phyloP scores from a whole-genome alignment of 2,329 filamentous ascomycete species.

The Penicillium olsonii region DNA sequence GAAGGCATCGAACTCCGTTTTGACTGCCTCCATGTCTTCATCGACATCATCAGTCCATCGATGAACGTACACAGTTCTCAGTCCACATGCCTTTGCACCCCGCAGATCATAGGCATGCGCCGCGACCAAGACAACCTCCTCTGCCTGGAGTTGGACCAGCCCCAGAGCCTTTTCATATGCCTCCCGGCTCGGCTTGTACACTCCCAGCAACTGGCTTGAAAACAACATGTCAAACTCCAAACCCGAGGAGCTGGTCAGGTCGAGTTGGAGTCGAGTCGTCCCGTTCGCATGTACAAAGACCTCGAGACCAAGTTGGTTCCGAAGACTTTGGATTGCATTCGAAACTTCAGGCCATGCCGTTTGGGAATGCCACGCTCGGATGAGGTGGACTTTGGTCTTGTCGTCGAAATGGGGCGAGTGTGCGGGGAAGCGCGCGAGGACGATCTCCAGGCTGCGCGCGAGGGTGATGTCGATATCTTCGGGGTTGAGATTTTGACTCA shows the following conservation, averaged over 20 bases:
- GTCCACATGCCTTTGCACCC: slow-evolving; percentile 51
- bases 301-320: slow-evolving; percentile 39
- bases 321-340: slow-evolving; percentile 44
- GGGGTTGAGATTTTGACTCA: slow-evolving; percentile 33
- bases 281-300: slow-evolving; percentile 58
- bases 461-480: slow-evolving; percentile 58
- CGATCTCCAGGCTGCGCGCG: slow-evolving; percentile 39
- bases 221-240: slow-evolving; percentile 56
- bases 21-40: slow-evolving; percentile 48
- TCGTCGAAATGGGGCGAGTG: slow-evolving; percentile 19
- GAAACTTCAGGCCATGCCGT: slow-evolving; percentile 55
- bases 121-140: slow-evolving; percentile 56
- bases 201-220: slow-evolving; percentile 53
- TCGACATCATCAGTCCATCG: slow-evolving; percentile 56
- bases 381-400: slow-evolving; percentile 23
- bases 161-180: slow-evolving; percentile 51
- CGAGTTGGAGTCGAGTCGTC: slow-evolving; percentile 56
- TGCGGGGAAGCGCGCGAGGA: slow-evolving; percentile 34
- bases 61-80: slow-evolving; percentile 56
- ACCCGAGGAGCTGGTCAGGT: slow-evolving; percentile 51
- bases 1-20: slow-evolving; percentile 44
- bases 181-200: slow-evolving; percentile 52
- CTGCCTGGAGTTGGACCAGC: slow-evolving; percentile 46
- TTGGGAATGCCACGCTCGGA: slow-evolving; percentile 52
- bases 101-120: slow-evolving; percentile 58